Percentiles rank a stretch among this genome's conserved stretches.
Evolutionary conservation across 2,329 filamentous ascomycete genomes (phyloP).

Genomic region (Stachybotrys elegans): DNA sequence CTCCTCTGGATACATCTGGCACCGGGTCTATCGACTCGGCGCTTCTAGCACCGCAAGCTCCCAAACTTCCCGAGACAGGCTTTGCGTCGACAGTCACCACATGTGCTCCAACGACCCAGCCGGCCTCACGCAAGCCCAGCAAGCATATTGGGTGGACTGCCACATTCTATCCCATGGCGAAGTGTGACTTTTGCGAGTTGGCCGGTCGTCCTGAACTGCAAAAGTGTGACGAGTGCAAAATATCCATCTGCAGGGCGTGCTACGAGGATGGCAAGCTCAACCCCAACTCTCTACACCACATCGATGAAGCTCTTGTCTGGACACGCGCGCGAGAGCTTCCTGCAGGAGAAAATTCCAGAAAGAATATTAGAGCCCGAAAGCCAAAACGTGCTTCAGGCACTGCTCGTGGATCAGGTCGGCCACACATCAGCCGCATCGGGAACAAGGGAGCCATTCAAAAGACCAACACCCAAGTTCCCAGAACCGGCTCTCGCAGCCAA

Average conservation of each 20-base stretch:
- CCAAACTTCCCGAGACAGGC: too few species aligned
- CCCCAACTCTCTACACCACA: constrained; percentile 12
- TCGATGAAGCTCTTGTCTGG: constrained; percentile 7
- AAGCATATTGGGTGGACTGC: constrained; percentile 12
- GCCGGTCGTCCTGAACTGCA: constrained; percentile 17
- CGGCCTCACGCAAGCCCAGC: constrained; percentile 4
- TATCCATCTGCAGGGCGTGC: constrained; percentile 17
- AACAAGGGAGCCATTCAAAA: too few species aligned
- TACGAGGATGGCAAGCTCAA: constrained; percentile 9
- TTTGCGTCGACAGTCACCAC: too few species aligned
- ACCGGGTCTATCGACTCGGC: too few species aligned
- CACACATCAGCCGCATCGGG: too few species aligned
- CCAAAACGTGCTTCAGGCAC: neutral
- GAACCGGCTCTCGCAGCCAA: too few species aligned
- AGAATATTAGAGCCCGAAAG: neutral
- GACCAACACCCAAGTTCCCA: too few species aligned
- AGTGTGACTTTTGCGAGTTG: constrained; percentile 19
- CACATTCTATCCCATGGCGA: constrained; percentile 16
- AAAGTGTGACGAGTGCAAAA: constrained; percentile 16
- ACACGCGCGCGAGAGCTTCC: too few species aligned
- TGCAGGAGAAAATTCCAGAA: too few species aligned
- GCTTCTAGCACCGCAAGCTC: too few species aligned
- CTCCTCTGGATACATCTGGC: too few species aligned
- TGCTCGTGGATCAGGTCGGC: too few species aligned
- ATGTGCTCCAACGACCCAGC: neutral